Percentiles rank a stretch among this genome's conserved stretches.
Evolutionary conservation across 257 asterid species (phyloP).

Genomic region (Solanum chilense): DNA sequence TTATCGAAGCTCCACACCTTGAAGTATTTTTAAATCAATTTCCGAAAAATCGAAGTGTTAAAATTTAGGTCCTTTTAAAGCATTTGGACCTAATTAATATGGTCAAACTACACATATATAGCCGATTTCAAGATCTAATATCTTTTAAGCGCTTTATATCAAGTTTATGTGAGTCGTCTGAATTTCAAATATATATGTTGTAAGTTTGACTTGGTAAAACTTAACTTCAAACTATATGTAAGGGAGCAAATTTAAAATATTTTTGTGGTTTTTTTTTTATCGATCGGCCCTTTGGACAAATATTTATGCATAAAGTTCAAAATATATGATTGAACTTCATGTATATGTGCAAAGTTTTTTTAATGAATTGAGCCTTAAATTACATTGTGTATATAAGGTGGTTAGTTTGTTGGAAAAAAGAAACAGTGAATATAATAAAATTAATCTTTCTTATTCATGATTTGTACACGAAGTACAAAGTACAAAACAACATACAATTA

Average conservation of each 20-base stretch:
- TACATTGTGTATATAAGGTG: too few species aligned
- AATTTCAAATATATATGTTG: background rate
- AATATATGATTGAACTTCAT: background rate
- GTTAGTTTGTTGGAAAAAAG: too few species aligned
- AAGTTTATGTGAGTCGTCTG: background rate
- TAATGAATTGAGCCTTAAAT: background rate
- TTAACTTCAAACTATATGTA: too few species aligned
- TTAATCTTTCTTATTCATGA: background rate
- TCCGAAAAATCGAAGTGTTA: background rate
- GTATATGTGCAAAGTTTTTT: background rate
- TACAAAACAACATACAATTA: background rate
- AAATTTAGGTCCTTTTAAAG: background rate
- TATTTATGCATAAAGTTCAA: background rate
- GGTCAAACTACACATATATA: background rate
- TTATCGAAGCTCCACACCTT: background rate
- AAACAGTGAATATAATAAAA: background rate
- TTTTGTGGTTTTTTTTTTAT: too few species aligned
- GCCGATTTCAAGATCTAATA: background rate
- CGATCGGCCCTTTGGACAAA: too few species aligned
- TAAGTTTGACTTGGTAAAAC: background rate
- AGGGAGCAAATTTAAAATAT: too few species aligned
- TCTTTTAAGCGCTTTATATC: background rate
- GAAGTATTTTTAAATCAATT: background rate
- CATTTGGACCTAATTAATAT: background rate
- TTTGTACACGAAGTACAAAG: background rate